A percentile compares a stretch with the other conserved stretches of the same genome.
phyloP scores from a whole-genome alignment of 768 basidiomycete genomes.

The Phlebiopsis flavidoalba region DNA sequence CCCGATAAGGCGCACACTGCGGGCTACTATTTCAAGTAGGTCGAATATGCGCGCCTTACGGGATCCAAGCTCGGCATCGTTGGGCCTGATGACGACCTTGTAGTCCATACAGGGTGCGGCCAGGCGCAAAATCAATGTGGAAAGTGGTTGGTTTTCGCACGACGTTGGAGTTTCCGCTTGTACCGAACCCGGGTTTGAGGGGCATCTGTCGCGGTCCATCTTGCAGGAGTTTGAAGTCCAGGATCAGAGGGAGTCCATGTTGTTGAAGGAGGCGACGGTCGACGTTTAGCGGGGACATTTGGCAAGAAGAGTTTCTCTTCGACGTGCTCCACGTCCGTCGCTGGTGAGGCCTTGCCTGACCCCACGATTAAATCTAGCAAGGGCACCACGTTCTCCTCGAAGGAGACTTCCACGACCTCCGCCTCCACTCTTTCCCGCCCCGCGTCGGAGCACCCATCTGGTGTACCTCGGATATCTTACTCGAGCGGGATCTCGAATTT shows the following conservation, averaged over 20 bases:
- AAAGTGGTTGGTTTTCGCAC: constrained; percentile 65
- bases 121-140: constrained; percentile 40
- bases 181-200: constrained; percentile 54
- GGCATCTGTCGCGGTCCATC: constrained; percentile 28
- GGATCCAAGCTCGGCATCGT: constrained; percentile 28
- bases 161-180: constrained; percentile 38
- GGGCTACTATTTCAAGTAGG: constrained; percentile 43
- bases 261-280: neutral
- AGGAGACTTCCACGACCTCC: no score
- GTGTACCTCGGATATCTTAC: no score
- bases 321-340: no score
- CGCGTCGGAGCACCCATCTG: no score
- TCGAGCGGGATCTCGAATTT: no score
- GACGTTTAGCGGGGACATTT: neutral
- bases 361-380: no score
- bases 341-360: no score
- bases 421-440: no score
- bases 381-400: no score
- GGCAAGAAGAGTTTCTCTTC: no score
- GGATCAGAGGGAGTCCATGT: neutral
- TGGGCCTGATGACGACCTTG: constrained; percentile 43
- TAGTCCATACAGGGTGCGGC: constrained; percentile 52
- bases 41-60: constrained; percentile 49
- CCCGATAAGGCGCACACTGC: constrained; percentile 28
- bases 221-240: neutral